Conservation (phyloP, 164 flowering plant genomes). For the Tetrastigma voinierianum region DNA sequence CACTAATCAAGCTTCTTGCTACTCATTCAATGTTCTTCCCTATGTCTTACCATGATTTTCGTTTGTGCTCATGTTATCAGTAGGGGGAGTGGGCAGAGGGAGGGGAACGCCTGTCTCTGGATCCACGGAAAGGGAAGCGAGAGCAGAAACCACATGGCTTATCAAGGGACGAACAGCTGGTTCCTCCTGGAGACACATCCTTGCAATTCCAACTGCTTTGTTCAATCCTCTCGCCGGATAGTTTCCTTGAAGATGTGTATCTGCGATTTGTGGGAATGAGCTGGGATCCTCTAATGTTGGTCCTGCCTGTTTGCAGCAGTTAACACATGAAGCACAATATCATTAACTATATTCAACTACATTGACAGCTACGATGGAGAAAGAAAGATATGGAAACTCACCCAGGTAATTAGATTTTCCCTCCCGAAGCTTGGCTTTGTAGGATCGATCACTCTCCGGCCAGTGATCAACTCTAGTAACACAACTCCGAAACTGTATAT, state of each 20-base stretch:
- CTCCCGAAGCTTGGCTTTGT: constrained; percentile 27
- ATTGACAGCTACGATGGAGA: too few species aligned
- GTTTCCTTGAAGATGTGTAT: constrained; percentile 37
- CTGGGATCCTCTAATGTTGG: constrained; percentile 45
- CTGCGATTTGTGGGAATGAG: constrained; percentile 46
- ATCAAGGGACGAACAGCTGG: constrained; percentile 53
- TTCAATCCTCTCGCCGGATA: constrained; percentile 43
- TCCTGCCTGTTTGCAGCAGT: constrained; percentile 34
- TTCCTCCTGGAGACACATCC: constrained; percentile 71
- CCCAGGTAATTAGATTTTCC: constrained; percentile 65
- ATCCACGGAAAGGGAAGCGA: too few species aligned
- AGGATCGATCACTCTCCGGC: constrained; percentile 56
- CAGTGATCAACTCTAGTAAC: constrained; percentile 62
- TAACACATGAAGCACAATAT: not conserved
- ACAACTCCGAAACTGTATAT: constrained; percentile 80
- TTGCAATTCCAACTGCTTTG: constrained; percentile 63
- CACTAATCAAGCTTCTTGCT: constrained; percentile 46
- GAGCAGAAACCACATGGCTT: constrained; percentile 47
- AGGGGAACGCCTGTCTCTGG: too few species aligned
- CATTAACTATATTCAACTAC: too few species aligned
- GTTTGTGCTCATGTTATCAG: too few species aligned
- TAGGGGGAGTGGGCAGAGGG: too few species aligned
- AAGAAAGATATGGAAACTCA: too few species aligned
- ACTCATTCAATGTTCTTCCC: constrained; percentile 29
- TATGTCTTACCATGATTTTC: not conserved